Evolutionary conservation across 2,329 filamentous ascomycete genomes (phyloP).

Genomic region (Paecilomyces sp.): DNA sequence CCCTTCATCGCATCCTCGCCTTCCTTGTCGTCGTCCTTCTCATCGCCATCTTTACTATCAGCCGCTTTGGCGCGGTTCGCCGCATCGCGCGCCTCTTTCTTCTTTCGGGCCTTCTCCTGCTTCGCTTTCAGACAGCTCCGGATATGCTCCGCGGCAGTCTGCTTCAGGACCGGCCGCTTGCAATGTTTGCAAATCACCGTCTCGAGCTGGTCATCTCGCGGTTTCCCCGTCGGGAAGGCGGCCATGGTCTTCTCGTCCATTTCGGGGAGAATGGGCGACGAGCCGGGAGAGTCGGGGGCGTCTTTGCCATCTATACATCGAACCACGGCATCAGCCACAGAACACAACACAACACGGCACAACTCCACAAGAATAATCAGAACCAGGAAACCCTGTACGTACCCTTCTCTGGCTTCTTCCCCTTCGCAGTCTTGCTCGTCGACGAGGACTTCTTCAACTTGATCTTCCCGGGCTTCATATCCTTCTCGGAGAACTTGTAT

Average conservation of each 20-base stretch:
- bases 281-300: slow-evolving; percentile 23
- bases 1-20: slow-evolving; percentile 40
- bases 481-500: slow-evolving; percentile 39
- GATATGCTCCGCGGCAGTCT: slow-evolving; percentile 70
- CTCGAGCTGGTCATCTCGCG: slow-evolving; percentile 72
- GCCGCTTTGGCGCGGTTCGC: slow-evolving; percentile 54
- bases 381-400: no score
- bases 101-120: slow-evolving; percentile 70
- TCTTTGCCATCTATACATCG: slow-evolving; percentile 15
- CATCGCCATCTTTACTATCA: slow-evolving; percentile 35
- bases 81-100: slow-evolving; percentile 67
- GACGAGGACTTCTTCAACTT: slow-evolving; percentile 34
- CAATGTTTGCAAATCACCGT: slow-evolving; percentile 88
- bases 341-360: no score
- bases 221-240: slow-evolving; percentile 73
- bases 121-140: slow-evolving; percentile 77
- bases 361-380: no score
- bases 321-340: no score
- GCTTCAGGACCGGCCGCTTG: slow-evolving; percentile 76
- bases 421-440: slow-evolving; percentile 19
- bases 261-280: slow-evolving; percentile 40
- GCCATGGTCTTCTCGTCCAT: slow-evolving; percentile 70
- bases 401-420: slow-evolving; percentile 21
- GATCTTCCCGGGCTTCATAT: slow-evolving; percentile 37
- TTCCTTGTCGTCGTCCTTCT: slow-evolving; percentile 35